Evolutionary conservation across 2,329 filamentous ascomycete genomes (phyloP).

Genomic region (Ceratocystis albifundus): DNA sequence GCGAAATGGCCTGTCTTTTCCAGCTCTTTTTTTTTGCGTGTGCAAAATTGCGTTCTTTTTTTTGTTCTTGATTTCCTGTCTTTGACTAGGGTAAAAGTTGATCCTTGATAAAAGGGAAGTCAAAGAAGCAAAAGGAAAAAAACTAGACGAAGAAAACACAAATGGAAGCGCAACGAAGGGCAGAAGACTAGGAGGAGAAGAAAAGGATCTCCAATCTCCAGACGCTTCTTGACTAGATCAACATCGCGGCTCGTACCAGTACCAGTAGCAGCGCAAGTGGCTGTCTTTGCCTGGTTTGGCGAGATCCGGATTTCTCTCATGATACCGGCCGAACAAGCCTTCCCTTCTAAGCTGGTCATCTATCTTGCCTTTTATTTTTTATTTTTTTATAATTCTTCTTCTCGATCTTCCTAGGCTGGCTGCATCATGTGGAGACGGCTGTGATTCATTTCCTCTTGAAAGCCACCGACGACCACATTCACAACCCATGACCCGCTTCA

Average conservation of each 20-base stretch:
- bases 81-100: slow-evolving; percentile 2
- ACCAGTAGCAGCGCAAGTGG: neutral
- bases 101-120: neutral
- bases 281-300: neutral
- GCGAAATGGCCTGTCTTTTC: too few species aligned
- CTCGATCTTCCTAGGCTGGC: neutral
- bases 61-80: neutral
- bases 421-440: neutral
- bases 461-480: neutral
- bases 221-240: neutral
- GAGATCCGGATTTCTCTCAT: neutral
- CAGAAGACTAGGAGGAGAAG: neutral
- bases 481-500: neutral
- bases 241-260: neutral
- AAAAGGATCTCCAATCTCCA: neutral
- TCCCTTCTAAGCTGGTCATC: neutral
- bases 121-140: neutral
- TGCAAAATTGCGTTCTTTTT: neutral
- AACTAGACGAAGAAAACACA: neutral
- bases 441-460: neutral
- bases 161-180: neutral
- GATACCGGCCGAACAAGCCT: too few species aligned
- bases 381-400: neutral
- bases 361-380: neutral
- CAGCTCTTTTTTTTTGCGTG: too few species aligned